Base-by-base conservation (phyloP, 2,329 filamentous ascomycete genomes). In the Penicillium hordei region DNA sequence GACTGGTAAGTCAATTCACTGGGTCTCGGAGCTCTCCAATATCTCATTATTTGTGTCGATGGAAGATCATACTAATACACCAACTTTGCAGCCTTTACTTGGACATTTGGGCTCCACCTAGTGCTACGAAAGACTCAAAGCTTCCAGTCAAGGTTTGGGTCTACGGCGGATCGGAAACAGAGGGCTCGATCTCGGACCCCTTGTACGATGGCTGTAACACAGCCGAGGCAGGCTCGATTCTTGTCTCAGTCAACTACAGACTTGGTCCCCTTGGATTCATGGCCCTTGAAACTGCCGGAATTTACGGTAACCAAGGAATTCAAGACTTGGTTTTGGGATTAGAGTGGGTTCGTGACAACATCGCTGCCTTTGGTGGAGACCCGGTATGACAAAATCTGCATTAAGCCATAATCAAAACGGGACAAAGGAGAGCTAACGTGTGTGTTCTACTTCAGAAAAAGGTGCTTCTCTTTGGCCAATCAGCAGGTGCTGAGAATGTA, bases 321-420 rank as follows among this genome's bases (percentile, higher is more conserved):
- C 52, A 64, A 46, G 61, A 68, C 48, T 36, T 65, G 9, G 42
- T 67, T 31, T 40, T 65, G 6, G 62, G 60, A 6, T 43, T 68
- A 15, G 52, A 65, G 31, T 66, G 69, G 70, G 59, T 72, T 19
- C 62, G 69, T 10, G 55, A 68, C 6, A 67, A 69, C 44, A 71
- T 74, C 36, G 48, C 29, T 2, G 53, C 63, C 29, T 74, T 73
- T 60, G 69, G 70, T 23, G 71, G 70, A 12, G 70, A 73, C 29
- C 65, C 65, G 3, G 57, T 63, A 60, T 43, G 48, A 49, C 1
- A 9, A 27, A 34, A 40, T 5, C 23, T 38, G 21, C 8, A 21
- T 36, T 13, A 23, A 10, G 15, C 34, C 19, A 13, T 8, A 23
- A 34, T 10, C 21, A 8, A 15, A n/a, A 15, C 4, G n/a, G 17